Conservation (phyloP, 2,329 filamentous ascomycete genomes). For the Alternaria brassicicola region DNA sequence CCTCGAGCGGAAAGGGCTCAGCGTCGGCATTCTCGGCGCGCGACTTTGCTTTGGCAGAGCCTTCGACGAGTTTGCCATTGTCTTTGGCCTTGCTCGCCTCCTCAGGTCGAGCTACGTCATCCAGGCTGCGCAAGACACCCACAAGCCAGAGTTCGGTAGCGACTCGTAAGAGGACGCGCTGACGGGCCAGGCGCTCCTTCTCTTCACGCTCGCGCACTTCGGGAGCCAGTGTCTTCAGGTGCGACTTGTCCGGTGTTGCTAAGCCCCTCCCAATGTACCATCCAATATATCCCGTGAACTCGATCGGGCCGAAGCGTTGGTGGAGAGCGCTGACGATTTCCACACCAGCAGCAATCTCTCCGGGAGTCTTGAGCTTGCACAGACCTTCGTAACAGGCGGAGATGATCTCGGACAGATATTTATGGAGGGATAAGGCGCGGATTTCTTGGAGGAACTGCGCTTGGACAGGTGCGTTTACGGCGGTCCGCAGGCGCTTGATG, state of each 20-base stretch:
- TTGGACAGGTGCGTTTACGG: constrained; percentile 79
- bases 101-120: constrained; percentile 69
- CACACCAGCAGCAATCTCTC: constrained; percentile 89
- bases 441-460: constrained; percentile 89
- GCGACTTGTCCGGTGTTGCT: constrained; percentile 85
- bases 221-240: constrained; percentile 75
- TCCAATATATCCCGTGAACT: constrained; percentile 89
- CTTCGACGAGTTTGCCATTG: constrained; percentile 58
- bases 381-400: constrained; percentile 94
- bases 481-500: constrained; percentile 92
- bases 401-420: constrained; percentile 96
- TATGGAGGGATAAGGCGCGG: constrained; percentile 86
- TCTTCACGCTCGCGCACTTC: constrained; percentile 94
- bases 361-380: constrained; percentile 86
- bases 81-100: constrained; percentile 68
- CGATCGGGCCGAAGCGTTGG: constrained; percentile 86
- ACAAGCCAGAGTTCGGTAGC: constrained; percentile 97
- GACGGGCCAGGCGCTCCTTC: constrained; percentile 86
- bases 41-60: constrained; percentile 67
- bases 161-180: constrained; percentile 83
- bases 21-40: constrained; percentile 68
- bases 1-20: constrained; percentile 94
- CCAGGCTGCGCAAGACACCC: constrained; percentile 80
- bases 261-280: constrained; percentile 92
- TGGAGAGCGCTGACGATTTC: constrained; percentile 95